Conservation (phyloP, 768 basidiomycete species). For the Suillus subaureus region DNA sequence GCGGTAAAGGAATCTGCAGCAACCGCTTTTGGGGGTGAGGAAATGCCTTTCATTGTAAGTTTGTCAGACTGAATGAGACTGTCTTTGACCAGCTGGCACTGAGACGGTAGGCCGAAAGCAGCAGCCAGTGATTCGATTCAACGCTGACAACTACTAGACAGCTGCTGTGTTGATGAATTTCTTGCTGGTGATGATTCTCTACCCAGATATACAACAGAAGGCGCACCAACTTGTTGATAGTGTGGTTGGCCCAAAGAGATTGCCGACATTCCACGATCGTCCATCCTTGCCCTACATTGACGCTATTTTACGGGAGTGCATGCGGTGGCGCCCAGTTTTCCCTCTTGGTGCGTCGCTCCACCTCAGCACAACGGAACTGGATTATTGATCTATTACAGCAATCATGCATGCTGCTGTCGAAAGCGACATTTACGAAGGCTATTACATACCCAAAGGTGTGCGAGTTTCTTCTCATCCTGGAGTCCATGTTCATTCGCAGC, state of each 20-base stretch:
- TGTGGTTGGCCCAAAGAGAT: constrained; percentile 12
- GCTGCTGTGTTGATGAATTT: constrained; percentile 11
- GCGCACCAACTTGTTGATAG: constrained; percentile 30
- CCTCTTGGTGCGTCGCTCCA: constrained; percentile 19
- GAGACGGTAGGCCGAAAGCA: constrained; percentile 6
- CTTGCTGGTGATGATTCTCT: constrained; percentile 16
- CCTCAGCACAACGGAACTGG: background rate
- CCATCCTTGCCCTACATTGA: constrained; percentile 18
- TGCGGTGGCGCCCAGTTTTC: constrained; percentile 15
- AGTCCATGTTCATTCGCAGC: background rate
- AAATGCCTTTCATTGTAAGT: background rate
- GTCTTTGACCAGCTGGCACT: constrained; percentile 1
- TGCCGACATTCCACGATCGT: constrained; percentile 20
- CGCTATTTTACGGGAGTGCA: constrained; percentile 15
- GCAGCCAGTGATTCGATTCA: background rate
- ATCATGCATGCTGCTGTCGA: constrained; percentile 30
- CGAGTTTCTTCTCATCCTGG: background rate
- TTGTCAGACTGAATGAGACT: background rate
- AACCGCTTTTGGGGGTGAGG: constrained; percentile 9
- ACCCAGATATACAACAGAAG: constrained; percentile 20
- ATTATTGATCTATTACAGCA: constrained; percentile 1
- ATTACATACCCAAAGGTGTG: constrained; percentile 51
- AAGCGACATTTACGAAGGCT: constrained; percentile 44
- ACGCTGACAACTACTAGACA: constrained; percentile 5
- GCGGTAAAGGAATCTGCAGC: constrained; percentile 11